Base-by-base conservation (phyloP, 2,329 filamentous ascomycete genomes). In the Colletotrichum horii region DNA sequence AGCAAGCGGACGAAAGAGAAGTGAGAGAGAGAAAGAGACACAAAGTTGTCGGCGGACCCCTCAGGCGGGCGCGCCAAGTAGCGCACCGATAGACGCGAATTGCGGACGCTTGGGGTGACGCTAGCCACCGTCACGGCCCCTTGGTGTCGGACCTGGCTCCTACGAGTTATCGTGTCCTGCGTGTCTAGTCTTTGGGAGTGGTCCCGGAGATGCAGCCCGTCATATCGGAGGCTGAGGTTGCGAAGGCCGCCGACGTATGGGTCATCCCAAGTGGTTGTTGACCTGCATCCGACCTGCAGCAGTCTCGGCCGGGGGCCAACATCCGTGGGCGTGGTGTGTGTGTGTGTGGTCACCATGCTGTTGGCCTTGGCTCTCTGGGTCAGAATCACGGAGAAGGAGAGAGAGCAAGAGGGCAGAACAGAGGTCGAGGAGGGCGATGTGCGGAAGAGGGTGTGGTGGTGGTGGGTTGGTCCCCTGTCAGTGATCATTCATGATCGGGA, bases 31-130 rank as follows among this genome's bases (percentile, higher is more conserved):
- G 14, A 43, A 15, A 68, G 8, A n/a, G 55, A 8, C n/a, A 52
- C 11, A 52, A 16, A 48, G 43, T 12, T 64, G n/a, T 28, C 26
- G 22, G 58, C 28, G 52, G 62, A 36, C 28, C 62, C 34, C 28
- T 19, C 24, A n/a, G 24, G 24, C 26, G 58, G 56, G 43, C 71
- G 71, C 66, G 71, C 30, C 55, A 58, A 24, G 65, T 58, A 64
- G 71, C 56, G 66, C n/a, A 66, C 58, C 36, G 56, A 74, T 74
- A 70, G 66, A 70, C 66, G 58, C 71, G 58, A 52, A 22, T 38
- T n/a, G 48, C 19, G 28, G 30, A 43, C 43, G 62, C 38, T 66
- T n/a, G 66, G 66, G 30, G 66, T 68, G 52, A 68, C 66, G 52
- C 32, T 68, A 68, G 66, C 24, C 48, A 52, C 32, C 30, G 58